These are phyloP conservation scores for Pistacia integerrima DNA, from an alignment of 345 rosid species.

Conservation along the genomic window DNA sequence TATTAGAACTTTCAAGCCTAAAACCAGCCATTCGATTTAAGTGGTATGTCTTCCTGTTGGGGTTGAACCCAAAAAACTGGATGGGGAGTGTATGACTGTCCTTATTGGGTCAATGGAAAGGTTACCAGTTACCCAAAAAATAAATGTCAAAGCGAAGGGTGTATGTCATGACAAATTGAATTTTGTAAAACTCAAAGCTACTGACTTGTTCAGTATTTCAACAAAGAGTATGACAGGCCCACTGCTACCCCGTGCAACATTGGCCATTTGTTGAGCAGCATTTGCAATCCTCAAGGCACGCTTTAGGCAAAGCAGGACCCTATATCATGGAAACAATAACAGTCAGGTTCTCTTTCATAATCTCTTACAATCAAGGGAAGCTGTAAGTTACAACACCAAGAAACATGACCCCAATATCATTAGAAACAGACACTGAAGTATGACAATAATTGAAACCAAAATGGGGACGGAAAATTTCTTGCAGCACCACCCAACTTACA, in stretches of 20 bases:
- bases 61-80: neutral
- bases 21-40: neutral
- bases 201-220: constrained; percentile 87
- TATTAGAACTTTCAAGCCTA: neutral
- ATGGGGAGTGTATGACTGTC: neutral
- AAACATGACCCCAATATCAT: neutral
- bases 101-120: neutral
- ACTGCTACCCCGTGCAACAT: constrained; percentile 66
- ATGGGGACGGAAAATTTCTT: no score
- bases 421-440: neutral
- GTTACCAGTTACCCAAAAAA: neutral
- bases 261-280: constrained; percentile 91
- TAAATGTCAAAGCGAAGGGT: neutral
- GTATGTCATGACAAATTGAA: neutral
- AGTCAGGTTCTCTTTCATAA: neutral
- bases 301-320: constrained; percentile 82
- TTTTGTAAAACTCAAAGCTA: constrained; percentile 12
- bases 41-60: neutral
- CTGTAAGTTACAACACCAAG: neutral
- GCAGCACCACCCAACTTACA: neutral
- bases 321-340: constrained; percentile 23
- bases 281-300: constrained; percentile 89
- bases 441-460: neutral
- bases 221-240: constrained; percentile 81
- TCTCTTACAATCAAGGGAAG: neutral